Percentiles rank a stretch among this genome's conserved stretches.
These are phyloP conservation scores for Pyrenophora graminea DNA, from an alignment of 2,329 filamentous ascomycete species.

Conservation along the genomic window DNA sequence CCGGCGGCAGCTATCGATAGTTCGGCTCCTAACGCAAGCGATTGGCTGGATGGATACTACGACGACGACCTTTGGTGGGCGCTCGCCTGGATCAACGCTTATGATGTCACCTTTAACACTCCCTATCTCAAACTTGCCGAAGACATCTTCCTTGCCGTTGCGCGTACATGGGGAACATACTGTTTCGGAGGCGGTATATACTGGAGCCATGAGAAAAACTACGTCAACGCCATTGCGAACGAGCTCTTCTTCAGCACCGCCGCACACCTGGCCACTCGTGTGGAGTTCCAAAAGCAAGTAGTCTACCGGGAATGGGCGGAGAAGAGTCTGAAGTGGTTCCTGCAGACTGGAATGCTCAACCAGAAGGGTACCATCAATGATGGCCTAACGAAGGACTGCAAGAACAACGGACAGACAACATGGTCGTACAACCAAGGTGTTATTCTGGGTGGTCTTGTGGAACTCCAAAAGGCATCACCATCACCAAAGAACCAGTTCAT, in stretches of 20 bases:
- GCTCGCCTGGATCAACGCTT: constrained; percentile 59
- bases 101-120: constrained; percentile 54
- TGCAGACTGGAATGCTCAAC: constrained; percentile 54
- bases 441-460: constrained; percentile 61
- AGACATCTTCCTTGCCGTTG: constrained; percentile 56
- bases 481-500: constrained; percentile 40
- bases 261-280: constrained; percentile 60
- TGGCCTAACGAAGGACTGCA: constrained; percentile 56
- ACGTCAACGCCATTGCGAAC: constrained; percentile 61
- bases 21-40: constrained; percentile 20
- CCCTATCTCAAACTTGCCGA: constrained; percentile 54
- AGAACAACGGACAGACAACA: constrained; percentile 54
- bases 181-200: constrained; percentile 56
- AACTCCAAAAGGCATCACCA: constrained; percentile 52
- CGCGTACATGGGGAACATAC: constrained; percentile 41
- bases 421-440: constrained; percentile 67
- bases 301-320: constrained; percentile 54
- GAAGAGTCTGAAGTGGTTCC: constrained; percentile 58
- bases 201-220: constrained; percentile 53
- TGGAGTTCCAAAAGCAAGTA: constrained; percentile 27
- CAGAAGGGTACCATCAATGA: constrained; percentile 58
- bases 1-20: not conserved
- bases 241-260: constrained; percentile 61
- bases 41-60: constrained; percentile 53
- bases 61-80: constrained; percentile 60